Evolutionary conservation across 2,329 filamentous ascomycete species (phyloP).

Genomic region (Fusarium irregulare): DNA sequence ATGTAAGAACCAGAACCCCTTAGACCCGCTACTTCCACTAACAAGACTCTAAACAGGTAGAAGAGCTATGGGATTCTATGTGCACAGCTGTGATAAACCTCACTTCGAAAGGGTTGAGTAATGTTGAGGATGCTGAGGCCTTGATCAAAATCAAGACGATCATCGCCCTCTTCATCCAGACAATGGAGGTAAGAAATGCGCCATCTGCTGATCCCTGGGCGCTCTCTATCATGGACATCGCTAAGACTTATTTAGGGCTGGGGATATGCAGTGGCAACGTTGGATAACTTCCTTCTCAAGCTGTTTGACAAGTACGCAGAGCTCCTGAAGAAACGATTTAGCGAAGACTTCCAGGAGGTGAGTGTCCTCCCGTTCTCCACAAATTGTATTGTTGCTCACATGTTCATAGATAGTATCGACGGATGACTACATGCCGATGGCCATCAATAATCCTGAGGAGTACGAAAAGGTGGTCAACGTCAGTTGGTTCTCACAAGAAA

Average conservation of each 20-base stretch:
- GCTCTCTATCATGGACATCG: constrained; percentile 58
- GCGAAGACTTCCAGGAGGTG: constrained; percentile 94
- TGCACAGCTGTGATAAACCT: constrained; percentile 86
- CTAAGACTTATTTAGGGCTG: constrained; percentile 87
- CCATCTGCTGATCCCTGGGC: constrained; percentile 71
- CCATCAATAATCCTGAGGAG: constrained; percentile 88
- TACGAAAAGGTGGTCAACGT: constrained; percentile 97
- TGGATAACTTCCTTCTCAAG: constrained; percentile 87
- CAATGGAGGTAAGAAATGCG: constrained; percentile 90
- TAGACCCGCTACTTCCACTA: not conserved
- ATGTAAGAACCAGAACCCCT: constrained; percentile 68
- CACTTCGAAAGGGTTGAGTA: constrained; percentile 80
- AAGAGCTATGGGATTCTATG: constrained; percentile 98
- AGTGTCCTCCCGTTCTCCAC: constrained; percentile 8
- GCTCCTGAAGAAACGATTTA: constrained; percentile 89
- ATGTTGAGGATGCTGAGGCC: constrained; percentile 88
- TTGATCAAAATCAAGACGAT: constrained; percentile 95
- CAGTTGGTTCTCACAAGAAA: constrained; percentile 93
- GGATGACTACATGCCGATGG: constrained; percentile 99
- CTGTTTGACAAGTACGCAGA: constrained; percentile 96
- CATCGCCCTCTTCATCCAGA: constrained; percentile 94
- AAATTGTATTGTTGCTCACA: constrained; percentile 9
- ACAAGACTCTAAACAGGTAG: constrained; percentile 69
- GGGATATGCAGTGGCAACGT: constrained; percentile 84
- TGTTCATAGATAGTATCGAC: constrained; percentile 75